Evolutionary conservation across 345 rosid species (phyloP), one percentile per base, ranked within the genome.

Genomic region (Salix purpurea): DNA sequence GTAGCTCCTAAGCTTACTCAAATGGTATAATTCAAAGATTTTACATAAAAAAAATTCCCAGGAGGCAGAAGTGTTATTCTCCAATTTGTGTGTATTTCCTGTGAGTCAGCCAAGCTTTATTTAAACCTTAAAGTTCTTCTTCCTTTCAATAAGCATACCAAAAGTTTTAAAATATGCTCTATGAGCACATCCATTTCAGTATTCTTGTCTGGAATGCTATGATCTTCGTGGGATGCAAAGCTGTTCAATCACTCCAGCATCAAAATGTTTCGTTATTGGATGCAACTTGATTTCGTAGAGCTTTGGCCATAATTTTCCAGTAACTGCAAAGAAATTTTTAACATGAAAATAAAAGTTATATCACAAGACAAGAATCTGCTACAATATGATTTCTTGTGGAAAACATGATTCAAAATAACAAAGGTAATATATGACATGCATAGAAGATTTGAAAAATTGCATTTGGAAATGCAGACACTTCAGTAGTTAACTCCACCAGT

Each of bases 271-370:
- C 80, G 77, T 73, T 32, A 79, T 30, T 0, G 87, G 91, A 62
- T 74, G 91, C 78, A 93, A 76, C 83, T 83, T 82, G 85, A 95
- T 91, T 82, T 95, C 88, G 75, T 88, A 95, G 40, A 95, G 90
- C 86, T 89, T 91, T 7, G 97, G 98, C 98, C 97, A 91, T 1
- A 83, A 76, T 79, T 91, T 95, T 72, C 99, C 98, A 1, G 98
- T 95, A 80, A 95, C 99, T 93, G 87, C 80, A 84, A 69, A 67
- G 56, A 69, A 46, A 23, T 40, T 44, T 26, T 24, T 36, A 26
- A 18, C 24, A 50, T 18, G 7, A 54, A 19, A 52, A 19, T 6
- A 16, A 19, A 19, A 52, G n/a, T 52, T 52, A 52, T 0, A 52
- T 52, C 2, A 19, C 19, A 19, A 50, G 19, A 18, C 58, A 52